These are phyloP conservation scores for Phylloporus arenicola DNA, from an alignment of 768 basidiomycete genomes.

Conservation along the genomic window DNA sequence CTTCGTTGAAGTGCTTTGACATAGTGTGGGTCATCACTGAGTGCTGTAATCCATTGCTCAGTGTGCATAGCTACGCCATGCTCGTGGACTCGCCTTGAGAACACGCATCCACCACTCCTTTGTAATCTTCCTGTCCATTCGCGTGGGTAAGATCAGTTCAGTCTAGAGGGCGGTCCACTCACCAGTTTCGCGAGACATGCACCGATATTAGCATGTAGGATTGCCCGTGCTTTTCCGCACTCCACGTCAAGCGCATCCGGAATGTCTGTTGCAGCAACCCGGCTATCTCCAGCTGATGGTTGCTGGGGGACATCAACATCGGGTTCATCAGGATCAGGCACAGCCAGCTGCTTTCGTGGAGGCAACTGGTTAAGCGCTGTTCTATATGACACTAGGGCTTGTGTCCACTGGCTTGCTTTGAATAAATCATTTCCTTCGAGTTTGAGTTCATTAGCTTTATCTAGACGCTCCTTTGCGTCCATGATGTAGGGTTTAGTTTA, in stretches of 20 bases:
- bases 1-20: slow-evolving; percentile 85
- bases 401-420: slow-evolving; percentile 57
- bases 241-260: slow-evolving; percentile 38
- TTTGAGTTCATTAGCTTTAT: slow-evolving; percentile 60
- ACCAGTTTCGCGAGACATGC: slow-evolving; percentile 82
- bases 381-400: slow-evolving; percentile 67
- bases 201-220: slow-evolving; percentile 82
- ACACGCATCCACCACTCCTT: slow-evolving; percentile 76
- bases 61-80: neutral
- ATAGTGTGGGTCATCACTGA: slow-evolving; percentile 82
- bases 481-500: slow-evolving; percentile 3
- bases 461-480: slow-evolving; percentile 38
- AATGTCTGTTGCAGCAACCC: slow-evolving; percentile 7
- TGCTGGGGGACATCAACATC: slow-evolving; percentile 18
- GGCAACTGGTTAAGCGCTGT: slow-evolving; percentile 67
- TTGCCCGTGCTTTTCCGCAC: slow-evolving; percentile 56
- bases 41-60: slow-evolving; percentile 43
- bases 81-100: slow-evolving; percentile 50
- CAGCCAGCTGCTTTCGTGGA: slow-evolving; percentile 29
- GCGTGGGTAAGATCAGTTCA: neutral
- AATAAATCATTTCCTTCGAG: slow-evolving; percentile 72
- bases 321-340: slow-evolving; percentile 13
- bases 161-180: slow-evolving; percentile 21
- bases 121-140: slow-evolving; percentile 59
- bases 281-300: slow-evolving; percentile 7